Evolutionary conservation across 2,329 filamentous ascomycete species (phyloP), one percentile per base, ranked within the genome.

Genomic region (Berkeleyomyces rouxiae): DNA sequence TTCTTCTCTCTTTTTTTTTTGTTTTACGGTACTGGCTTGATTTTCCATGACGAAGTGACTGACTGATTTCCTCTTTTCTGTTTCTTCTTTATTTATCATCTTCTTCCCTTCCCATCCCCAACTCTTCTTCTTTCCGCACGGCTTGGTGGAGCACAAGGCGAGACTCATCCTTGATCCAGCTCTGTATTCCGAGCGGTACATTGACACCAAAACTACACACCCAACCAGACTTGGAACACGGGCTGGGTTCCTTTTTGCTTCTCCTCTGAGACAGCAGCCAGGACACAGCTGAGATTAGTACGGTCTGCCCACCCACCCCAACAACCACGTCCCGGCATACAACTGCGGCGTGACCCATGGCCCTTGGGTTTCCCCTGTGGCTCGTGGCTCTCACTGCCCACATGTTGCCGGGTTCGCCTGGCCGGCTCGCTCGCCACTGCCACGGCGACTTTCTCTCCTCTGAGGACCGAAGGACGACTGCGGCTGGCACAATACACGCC

Each of bases 111-210:
- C 23, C 23, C 23, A 23, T 23, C 23, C 23, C 23, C 23, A 23
- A 23, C 23, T 31, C 55, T 55, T 33, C 10, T 42, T 33, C 9
- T 59, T 63, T 81, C 81, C 83, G 83, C 83, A 83, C 81, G 82
- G 82, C 82, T 79, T 82, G 83, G 83, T 86, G 83, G 82, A 86
- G 83, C 82, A 81, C 82, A 86, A 86, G 83, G 83, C 81, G 82
- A 85, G 83, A 83, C 72, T 76, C 75, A 82, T 86, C 83, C 83
- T 86, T 86, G 61, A 65, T 70, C 71, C 75, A 77, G 79, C 82
- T 85, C 81, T 85, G 83, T 86, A 86, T 85, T 85, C 82, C 81
- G 82, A 84, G 83, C 83, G 83, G 82, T 81, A 86, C 66, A 86
- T 78, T 66, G 76, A 81, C 31, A 67, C 64, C 62, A 62, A 53